phyloP scores from a whole-genome alignment of 495 filamentous ascomycete species.

The Pyronema domesticum region DNA sequence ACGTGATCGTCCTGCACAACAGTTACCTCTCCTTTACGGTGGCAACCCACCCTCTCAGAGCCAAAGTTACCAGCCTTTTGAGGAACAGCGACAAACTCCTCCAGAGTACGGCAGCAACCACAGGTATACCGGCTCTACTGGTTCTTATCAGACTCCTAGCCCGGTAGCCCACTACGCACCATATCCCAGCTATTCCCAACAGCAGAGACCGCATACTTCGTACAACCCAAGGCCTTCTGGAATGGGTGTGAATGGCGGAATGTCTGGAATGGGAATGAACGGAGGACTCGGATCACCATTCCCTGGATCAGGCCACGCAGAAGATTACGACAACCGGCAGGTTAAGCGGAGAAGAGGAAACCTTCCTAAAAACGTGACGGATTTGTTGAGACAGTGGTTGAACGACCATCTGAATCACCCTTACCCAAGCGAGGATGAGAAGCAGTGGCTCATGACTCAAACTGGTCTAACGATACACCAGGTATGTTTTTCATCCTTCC shows the following conservation, averaged over 20 bases:
- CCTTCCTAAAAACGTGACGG: conserved; percentile 68
- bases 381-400: conserved; percentile 69
- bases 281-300: conserved; percentile 14
- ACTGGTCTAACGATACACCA: conserved; percentile 69
- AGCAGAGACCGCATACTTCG: background rate
- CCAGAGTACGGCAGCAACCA: no score
- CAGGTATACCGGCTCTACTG: no score
- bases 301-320: conserved; percentile 9
- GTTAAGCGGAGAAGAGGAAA: conserved; percentile 59
- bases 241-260: background rate
- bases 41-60: background rate
- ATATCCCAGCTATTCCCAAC: conserved; percentile 9
- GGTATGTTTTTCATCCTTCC: conserved; percentile 26
- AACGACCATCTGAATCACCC: conserved; percentile 57
- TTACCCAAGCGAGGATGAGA: conserved; percentile 82
- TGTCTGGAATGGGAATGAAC: background rate
- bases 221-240: background rate
- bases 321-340: conserved; percentile 24
- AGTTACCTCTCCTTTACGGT: no score
- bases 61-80: conserved; percentile 10
- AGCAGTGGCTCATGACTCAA: conserved; percentile 56
- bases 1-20: background rate
- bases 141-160: no score
- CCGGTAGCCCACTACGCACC: no score
- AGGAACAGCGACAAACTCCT: no score